These are phyloP conservation scores for Pseudognaphalium luteoalbum DNA, from an alignment of 129 eudicot genomes.

Conservation along the genomic window DNA sequence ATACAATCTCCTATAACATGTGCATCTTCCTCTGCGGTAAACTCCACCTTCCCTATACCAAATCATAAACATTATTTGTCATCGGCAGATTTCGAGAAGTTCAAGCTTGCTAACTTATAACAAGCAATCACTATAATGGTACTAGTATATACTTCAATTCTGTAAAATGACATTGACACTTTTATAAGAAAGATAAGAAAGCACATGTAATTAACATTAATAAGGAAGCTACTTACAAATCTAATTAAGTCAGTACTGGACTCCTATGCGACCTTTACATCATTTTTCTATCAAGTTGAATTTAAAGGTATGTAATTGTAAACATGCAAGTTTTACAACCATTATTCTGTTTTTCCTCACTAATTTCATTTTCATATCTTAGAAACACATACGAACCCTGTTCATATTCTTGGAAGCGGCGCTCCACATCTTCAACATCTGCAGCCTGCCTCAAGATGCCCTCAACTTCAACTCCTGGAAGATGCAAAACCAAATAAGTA, in stretches of 20 bases:
- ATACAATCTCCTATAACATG: constrained; percentile 94
- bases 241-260: neutral
- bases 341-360: no score
- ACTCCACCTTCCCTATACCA: constrained; percentile 73
- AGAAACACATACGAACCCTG: constrained; percentile 45
- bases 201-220: neutral
- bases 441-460: constrained; percentile 99
- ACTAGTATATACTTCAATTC: neutral
- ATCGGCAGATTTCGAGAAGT: constrained; percentile 13
- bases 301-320: neutral
- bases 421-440: constrained; percentile 90
- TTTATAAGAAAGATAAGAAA: neutral
- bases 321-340: neutral
- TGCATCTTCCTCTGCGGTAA: constrained; percentile 75
- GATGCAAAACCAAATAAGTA: constrained; percentile 17
- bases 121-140: constrained; percentile 11
- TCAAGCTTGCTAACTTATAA: constrained; percentile 4
- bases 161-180: neutral
- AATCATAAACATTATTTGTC: constrained; percentile 18
- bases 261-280: neutral
- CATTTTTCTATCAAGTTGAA: neutral
- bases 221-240: no score
- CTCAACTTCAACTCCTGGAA: constrained; percentile 79
- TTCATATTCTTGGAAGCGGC: constrained; percentile 78
- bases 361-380: neutral